These are phyloP conservation scores for Aspergillus conjunctus DNA, from an alignment of 495 filamentous ascomycete species.

Conservation along the genomic window DNA sequence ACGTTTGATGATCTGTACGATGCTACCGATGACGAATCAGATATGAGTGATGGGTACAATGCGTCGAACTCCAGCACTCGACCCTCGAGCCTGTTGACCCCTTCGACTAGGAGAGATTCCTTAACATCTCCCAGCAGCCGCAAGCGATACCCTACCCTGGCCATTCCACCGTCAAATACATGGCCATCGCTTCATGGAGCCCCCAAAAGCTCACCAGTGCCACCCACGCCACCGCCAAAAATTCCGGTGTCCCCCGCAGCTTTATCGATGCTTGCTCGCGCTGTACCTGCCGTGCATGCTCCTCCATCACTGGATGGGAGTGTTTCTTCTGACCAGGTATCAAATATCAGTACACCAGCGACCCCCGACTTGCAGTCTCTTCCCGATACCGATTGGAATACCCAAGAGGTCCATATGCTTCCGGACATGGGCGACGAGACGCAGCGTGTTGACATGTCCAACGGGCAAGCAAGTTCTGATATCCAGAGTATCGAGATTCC, in stretches of 20 bases:
- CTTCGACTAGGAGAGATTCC: slow-evolving; percentile 40
- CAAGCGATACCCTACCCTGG: slow-evolving; percentile 64
- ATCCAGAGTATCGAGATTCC: slow-evolving; percentile 38
- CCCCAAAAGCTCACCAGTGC: slow-evolving; percentile 64
- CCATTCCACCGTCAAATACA: slow-evolving; percentile 67
- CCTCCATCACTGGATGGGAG: slow-evolving; percentile 89
- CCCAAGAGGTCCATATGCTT: slow-evolving; percentile 39
- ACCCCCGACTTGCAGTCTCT: slow-evolving; percentile 71
- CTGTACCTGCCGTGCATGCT: slow-evolving; percentile 72
- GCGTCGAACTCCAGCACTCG: slow-evolving; percentile 45
- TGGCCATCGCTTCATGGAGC: slow-evolving; percentile 60
- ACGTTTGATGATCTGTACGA: slow-evolving; percentile 85
- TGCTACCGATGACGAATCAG: slow-evolving; percentile 71
- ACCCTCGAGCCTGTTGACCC: slow-evolving; percentile 43
- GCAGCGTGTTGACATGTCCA: slow-evolving; percentile 2
- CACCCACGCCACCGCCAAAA: slow-evolving; percentile 73
- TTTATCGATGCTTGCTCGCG: slow-evolving; percentile 65
- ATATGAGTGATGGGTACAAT: slow-evolving; percentile 49
- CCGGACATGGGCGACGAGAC: slow-evolving; percentile 28
- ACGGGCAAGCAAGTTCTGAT: slow-evolving; percentile 21
- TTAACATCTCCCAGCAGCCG: slow-evolving; percentile 44
- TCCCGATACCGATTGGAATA: slow-evolving; percentile 50
- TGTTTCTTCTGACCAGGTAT: slow-evolving; percentile 80
- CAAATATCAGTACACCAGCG: slow-evolving; percentile 72
- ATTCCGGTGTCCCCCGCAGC: slow-evolving; percentile 76